These are phyloP conservation scores for Capronia epimyces DNA, from an alignment of 2,329 filamentous ascomycete genomes.

Conservation along the genomic window DNA sequence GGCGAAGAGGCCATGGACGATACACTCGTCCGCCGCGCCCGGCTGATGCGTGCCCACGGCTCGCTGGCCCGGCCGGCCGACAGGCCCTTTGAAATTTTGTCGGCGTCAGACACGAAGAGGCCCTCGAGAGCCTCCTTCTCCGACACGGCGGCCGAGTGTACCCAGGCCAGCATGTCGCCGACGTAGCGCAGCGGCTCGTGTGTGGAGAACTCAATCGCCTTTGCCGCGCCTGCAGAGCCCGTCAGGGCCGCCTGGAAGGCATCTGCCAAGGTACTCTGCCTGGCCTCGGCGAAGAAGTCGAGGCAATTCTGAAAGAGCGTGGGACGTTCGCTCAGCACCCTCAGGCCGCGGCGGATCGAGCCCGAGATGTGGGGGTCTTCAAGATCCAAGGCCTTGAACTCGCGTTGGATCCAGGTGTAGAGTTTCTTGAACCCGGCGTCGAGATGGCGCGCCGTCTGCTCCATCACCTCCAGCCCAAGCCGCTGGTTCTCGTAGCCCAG, in stretches of 20 bases:
- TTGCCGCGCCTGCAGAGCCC: slow-evolving; percentile 54
- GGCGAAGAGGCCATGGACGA: neutral
- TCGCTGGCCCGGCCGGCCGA: slow-evolving; percentile 75
- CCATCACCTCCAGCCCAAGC: slow-evolving; percentile 83
- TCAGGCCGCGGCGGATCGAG: slow-evolving; percentile 74
- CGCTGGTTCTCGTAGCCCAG: slow-evolving; percentile 86
- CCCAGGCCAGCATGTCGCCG: slow-evolving; percentile 96
- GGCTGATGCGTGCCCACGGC: slow-evolving; percentile 63
- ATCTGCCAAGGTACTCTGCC: slow-evolving; percentile 80
- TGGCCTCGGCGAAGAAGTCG: slow-evolving; percentile 84
- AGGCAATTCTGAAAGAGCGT: slow-evolving; percentile 89
- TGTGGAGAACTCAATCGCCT: slow-evolving; percentile 89
- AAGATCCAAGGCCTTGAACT: slow-evolving; percentile 86
- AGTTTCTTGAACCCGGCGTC: slow-evolving; percentile 92
- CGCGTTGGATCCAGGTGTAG: slow-evolving; percentile 88
- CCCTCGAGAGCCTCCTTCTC: slow-evolving; percentile 88
- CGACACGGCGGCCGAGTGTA: slow-evolving; percentile 87
- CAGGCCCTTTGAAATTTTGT: slow-evolving; percentile 78
- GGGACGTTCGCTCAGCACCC: slow-evolving; percentile 82
- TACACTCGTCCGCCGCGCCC: slow-evolving; percentile 1
- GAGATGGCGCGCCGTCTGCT: slow-evolving; percentile 78
- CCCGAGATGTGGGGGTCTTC: slow-evolving; percentile 90
- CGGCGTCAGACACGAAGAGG: slow-evolving; percentile 83
- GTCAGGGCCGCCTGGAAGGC: slow-evolving; percentile 85
- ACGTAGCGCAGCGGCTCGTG: slow-evolving; percentile 89